Percentiles rank a stretch among this genome's conserved stretches.
Conservation (phyloP, 257 asterid species). For the Solanum boliviense region DNA sequence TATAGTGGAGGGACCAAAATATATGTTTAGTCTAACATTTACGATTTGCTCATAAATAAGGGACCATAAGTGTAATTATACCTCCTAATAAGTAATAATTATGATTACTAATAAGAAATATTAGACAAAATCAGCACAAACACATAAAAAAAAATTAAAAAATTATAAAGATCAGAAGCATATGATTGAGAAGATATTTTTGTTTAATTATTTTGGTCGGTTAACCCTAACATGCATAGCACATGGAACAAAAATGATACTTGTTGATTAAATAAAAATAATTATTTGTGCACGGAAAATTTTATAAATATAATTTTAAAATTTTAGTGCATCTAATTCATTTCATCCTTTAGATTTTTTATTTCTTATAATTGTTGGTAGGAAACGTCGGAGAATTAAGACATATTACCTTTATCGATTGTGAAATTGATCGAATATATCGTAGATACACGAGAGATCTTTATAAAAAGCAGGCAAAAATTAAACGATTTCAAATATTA, state of each 20-base stretch:
- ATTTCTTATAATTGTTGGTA: no score
- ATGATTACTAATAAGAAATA: background rate
- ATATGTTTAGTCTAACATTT: background rate
- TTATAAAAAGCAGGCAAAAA: background rate
- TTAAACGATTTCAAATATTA: background rate
- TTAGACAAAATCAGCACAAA: background rate
- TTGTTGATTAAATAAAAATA: background rate
- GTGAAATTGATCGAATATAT: background rate
- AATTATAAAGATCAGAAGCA: background rate
- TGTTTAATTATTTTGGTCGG: background rate
- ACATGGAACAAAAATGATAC: background rate
- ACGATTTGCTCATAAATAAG: background rate
- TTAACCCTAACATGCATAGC: constrained; percentile 1
- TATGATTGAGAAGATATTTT: background rate
- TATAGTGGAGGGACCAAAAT: background rate
- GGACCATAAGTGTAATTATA: background rate
- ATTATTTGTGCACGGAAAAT: background rate
- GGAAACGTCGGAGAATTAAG: background rate
- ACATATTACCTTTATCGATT: background rate
- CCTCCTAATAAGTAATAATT: background rate
- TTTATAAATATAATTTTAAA: background rate
- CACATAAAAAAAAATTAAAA: background rate
- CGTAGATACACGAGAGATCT: accelerated
- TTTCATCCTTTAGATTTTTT: background rate
- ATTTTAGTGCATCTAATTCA: background rate